Evolutionary conservation across 1,139 yeast genomes (phyloP).

Genomic region (Hanseniaspora sp.): DNA sequence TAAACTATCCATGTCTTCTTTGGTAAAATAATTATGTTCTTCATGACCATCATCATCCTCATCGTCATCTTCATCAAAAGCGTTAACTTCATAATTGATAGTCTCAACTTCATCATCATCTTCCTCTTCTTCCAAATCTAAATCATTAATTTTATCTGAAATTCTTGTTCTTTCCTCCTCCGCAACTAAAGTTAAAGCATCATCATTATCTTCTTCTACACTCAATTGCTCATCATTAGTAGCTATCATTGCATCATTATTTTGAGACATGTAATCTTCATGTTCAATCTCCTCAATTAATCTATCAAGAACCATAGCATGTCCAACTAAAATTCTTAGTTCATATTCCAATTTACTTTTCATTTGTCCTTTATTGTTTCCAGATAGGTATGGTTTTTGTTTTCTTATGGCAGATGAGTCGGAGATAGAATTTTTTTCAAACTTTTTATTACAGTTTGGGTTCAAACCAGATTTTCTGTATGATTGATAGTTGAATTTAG

Average conservation of each 20-base stretch:
- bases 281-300: constrained; percentile 19
- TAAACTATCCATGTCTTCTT: background rate
- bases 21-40: background rate
- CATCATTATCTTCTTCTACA: background rate
- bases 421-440: background rate
- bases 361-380: background rate
- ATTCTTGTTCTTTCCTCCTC: background rate
- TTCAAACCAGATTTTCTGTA: background rate
- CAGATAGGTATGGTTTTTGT: background rate
- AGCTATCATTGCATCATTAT: background rate
- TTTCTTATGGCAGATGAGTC: background rate
- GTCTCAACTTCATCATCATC: constrained; percentile 6
- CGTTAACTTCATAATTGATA: background rate
- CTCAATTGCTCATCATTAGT: too few relatives aligned
- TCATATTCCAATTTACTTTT: constrained; percentile 21
- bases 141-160: too few relatives aligned
- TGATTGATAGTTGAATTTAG: background rate
- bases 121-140: background rate
- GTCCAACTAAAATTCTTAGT: constrained; percentile 26
- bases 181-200: background rate
- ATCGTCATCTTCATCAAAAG: constrained; percentile 3
- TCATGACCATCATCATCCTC: background rate
- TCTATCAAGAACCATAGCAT: constrained; percentile 26
- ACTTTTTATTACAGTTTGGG: background rate
- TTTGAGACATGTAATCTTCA: background rate